These are phyloP conservation scores for Erythrobasidium hasegawianum DNA, from an alignment of 1,284 basidiomycete genomes.

Conservation along the genomic window DNA sequence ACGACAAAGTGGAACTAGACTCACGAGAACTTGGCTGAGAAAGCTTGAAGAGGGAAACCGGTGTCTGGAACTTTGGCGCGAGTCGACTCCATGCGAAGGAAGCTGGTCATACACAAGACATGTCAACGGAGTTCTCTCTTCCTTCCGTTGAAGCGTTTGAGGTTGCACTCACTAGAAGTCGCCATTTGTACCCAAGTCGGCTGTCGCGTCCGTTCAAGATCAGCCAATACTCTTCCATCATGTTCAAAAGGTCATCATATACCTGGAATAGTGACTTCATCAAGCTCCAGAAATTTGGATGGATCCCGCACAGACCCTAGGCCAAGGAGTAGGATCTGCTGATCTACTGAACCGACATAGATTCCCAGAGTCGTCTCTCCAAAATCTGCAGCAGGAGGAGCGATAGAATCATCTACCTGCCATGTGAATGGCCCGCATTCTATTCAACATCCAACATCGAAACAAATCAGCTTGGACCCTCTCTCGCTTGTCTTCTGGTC, in stretches of 20 bases:
- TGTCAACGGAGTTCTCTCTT: not conserved
- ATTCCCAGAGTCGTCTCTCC: slow-evolving; percentile 63
- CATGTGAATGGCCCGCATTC: slow-evolving; percentile 1
- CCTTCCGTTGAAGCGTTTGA: not conserved
- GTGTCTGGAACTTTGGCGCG: slow-evolving; percentile 47
- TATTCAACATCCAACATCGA: slow-evolving; percentile 9
- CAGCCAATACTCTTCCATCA: not conserved
- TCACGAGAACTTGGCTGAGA: slow-evolving; percentile 68
- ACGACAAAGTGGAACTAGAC: no score
- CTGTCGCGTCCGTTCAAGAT: slow-evolving; percentile 45
- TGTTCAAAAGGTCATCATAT: no score
- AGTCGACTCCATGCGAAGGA: slow-evolving; percentile 37
- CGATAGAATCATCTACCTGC: slow-evolving; percentile 57
- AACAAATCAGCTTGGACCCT: no score
- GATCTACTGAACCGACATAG: slow-evolving; percentile 54
- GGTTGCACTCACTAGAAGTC: slow-evolving; percentile 57
- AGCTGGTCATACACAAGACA: slow-evolving; percentile 21
- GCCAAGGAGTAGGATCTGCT: slow-evolving; percentile 64
- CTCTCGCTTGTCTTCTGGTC: no score
- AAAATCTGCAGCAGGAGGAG: slow-evolving; percentile 57
- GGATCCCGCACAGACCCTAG: slow-evolving; percentile 62
- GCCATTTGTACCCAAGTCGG: slow-evolving; percentile 61
- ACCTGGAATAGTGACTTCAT: slow-evolving; percentile 22
- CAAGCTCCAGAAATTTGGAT: slow-evolving; percentile 54
- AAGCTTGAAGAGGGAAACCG: slow-evolving; percentile 63